Evolutionary conservation across 768 basidiomycete genomes (phyloP), one percentile per base, ranked within the genome.

Genomic region (Artomyces pyxidatus): DNA sequence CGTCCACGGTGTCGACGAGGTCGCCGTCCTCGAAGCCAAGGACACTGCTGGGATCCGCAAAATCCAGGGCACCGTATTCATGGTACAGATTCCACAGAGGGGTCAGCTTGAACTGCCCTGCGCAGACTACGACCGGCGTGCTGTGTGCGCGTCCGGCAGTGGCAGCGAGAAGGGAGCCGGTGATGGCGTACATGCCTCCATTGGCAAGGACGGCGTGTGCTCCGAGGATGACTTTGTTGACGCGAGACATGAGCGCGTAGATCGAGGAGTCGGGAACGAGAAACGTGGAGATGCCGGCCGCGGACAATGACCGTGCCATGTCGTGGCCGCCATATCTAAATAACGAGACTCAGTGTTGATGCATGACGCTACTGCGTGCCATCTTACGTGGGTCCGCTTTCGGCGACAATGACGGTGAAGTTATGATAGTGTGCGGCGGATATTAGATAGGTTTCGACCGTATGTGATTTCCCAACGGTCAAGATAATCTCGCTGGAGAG

Each of bases 201-300:
- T 97, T 95, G 22, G 95, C 94, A 43, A 96, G 82, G 59, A 98
- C 86, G n/a, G 88, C 83, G 65, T 97, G 95, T 10, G 93, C 87
- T 25, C 93, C 91, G 40, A 99, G 75, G 50, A 99, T 81, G 57
- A 98, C 86, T 67, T 99, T 99, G 71, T 93, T 95, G 52, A 95
- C 88, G 51, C 95, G 83, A 4, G 96, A 95, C 83, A 98, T 90
- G 54, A 99, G 77, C 10, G 93, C 91, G 62, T 88, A 95, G 63
- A 97, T 84, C 22, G 92, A 93, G 7, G 91, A 93, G 66, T 98
- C 95, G 37, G 96, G 95, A 45, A 98, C 85, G 42, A 99, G 85
- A 63, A 97, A 88, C n/a, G 93, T 95, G 6, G 90, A 90, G 54
- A 98, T 92, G 42, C 83, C 83, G 14, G 82, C 77, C 3, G 80